Percentiles rank a stretch among this genome's conserved stretches.
These are phyloP conservation scores for Trichophyton rubrum DNA, from an alignment of 2,329 filamentous ascomycete species.

Conservation along the genomic window DNA sequence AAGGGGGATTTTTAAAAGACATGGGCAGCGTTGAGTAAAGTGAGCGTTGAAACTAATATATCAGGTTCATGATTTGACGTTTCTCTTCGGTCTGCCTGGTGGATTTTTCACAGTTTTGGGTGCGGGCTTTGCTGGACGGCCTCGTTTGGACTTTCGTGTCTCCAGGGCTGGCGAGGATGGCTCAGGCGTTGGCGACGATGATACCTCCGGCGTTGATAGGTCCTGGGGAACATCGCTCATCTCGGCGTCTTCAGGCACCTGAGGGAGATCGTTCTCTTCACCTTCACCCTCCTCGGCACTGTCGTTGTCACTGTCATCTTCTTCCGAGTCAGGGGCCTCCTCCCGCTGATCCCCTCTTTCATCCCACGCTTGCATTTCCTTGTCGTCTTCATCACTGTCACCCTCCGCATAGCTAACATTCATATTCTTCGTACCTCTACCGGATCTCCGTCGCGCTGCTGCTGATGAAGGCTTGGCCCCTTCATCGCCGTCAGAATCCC, in stretches of 20 bases:
- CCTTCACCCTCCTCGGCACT: conserved; percentile 19
- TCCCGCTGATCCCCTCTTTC: conserved; percentile 22
- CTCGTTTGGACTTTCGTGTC: not conserved
- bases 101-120: not conserved
- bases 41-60: not conserved
- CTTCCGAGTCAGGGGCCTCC: conserved; percentile 13
- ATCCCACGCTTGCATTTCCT: conserved; percentile 31
- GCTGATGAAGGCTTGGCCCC: conserved; percentile 27
- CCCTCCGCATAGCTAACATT: conserved; percentile 34
- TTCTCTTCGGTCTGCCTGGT: not conserved
- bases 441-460: conserved; percentile 28
- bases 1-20: not conserved
- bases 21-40: not conserved
- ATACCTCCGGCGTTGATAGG: conserved; percentile 7
- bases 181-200: not conserved
- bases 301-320: conserved; percentile 8
- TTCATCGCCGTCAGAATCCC: conserved; percentile 32
- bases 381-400: conserved; percentile 34
- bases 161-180: not conserved
- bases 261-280: not conserved
- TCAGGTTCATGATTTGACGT: not conserved
- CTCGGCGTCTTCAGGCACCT: conserved; percentile 6
- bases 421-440: conserved; percentile 23
- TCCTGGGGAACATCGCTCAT: conserved; percentile 9
- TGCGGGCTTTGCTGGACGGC: not conserved